Conservation (phyloP, 176 grass and related monocot species). For the Ampelocalamus luodianensis region DNA sequence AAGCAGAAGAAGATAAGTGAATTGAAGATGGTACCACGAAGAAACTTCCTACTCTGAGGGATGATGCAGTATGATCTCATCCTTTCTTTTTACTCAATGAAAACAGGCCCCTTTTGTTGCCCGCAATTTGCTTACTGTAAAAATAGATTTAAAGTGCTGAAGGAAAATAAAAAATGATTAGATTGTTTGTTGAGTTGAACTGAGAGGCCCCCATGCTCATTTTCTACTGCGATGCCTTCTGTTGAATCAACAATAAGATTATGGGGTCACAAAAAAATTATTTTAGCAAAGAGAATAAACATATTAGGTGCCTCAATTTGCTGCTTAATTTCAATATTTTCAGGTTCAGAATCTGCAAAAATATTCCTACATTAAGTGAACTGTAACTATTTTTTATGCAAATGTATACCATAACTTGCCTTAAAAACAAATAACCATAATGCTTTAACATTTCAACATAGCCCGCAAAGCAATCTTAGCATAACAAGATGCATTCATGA, state of each 20-base stretch:
- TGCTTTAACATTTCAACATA: slow-evolving; percentile 21
- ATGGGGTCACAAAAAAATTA: neutral
- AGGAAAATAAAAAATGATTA: neutral
- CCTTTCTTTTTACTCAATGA: slow-evolving; percentile 15
- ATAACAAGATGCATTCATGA: slow-evolving; percentile 15
- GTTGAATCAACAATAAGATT: neutral
- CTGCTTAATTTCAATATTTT: slow-evolving; percentile 11
- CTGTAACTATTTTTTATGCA: neutral
- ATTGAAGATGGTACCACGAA: slow-evolving; percentile 17
- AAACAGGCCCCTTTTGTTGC: neutral
- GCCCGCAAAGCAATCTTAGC: neutral
- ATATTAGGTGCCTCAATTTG: neutral
- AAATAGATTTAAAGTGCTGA: neutral
- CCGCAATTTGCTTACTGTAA: neutral
- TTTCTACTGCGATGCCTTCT: neutral
- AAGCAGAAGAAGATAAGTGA: slow-evolving; percentile 6
- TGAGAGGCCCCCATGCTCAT: neutral
- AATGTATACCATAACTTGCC: neutral
- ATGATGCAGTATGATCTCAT: slow-evolving; percentile 8
- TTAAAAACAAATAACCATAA: neutral
- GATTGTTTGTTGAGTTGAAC: neutral
- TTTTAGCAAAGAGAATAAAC: slow-evolving; percentile 2
- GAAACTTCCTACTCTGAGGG: slow-evolving; percentile 36
- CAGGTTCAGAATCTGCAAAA: neutral
- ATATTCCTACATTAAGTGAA: slow-evolving; percentile 9